Percentiles rank a stretch among this genome's conserved stretches.
Conservation (phyloP, 331 rosid species). For the Acacia concinna region DNA sequence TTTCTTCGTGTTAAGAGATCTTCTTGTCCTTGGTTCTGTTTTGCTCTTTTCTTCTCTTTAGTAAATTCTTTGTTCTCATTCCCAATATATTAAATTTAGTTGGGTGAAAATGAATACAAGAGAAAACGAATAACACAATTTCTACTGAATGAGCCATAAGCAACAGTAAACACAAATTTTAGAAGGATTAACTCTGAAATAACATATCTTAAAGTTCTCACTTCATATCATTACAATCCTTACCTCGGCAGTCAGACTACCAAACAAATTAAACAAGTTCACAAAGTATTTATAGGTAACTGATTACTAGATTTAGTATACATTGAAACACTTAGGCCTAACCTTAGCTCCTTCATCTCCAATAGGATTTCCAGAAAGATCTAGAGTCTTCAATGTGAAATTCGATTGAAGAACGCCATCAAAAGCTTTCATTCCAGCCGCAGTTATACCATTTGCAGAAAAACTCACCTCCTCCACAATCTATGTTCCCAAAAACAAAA, state of each 20-base stretch:
- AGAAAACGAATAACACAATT: neutral
- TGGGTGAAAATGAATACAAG: neutral
- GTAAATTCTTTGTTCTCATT: neutral
- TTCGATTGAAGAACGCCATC: conserved; percentile 96
- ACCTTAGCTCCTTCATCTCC: conserved; percentile 98
- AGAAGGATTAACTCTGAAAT: neutral
- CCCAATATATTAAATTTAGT: neutral
- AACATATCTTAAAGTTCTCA: neutral
- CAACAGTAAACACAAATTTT: neutral
- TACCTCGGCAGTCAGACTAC: conserved; percentile 2
- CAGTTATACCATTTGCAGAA: conserved; percentile 98
- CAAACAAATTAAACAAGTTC: neutral
- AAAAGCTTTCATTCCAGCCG: conserved; percentile 84
- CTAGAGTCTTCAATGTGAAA: conserved; percentile 73
- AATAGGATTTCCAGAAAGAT: conserved; percentile 93
- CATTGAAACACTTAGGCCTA: conserved; percentile 23
- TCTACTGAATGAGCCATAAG: neutral
- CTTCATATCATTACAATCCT: neutral
- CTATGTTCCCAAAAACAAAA: conserved; percentile 44
- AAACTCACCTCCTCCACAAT: conserved; percentile 89
- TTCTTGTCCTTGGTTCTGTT: neutral
- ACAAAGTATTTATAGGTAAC: neutral
- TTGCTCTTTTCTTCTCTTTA: neutral
- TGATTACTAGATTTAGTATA: neutral
- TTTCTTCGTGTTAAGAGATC: neutral